Conservation (phyloP, 805 yeast genomes). For the Sugiyamaella valdiviana region DNA sequence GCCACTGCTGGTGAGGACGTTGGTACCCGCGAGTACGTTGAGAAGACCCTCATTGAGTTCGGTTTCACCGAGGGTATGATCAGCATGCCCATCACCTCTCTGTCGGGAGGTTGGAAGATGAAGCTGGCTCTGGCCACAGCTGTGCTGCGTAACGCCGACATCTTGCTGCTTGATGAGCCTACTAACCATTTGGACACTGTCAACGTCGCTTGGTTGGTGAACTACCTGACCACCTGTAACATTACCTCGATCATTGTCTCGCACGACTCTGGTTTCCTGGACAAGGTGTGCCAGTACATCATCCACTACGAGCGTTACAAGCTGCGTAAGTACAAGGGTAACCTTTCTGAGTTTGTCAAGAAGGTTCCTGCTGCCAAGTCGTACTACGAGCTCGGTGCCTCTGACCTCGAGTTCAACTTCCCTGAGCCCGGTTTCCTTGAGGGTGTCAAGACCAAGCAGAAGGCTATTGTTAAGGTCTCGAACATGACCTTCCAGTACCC, state of each 20-base stretch:
- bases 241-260: constrained; percentile 97
- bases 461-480: constrained; percentile 97
- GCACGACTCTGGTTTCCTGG: constrained; percentile 99
- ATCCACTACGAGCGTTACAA: constrained; percentile 99
- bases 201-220: constrained; percentile 98
- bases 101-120: constrained; percentile 99
- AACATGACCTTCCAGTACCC: constrained; percentile 99
- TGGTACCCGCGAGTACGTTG: constrained; percentile 67
- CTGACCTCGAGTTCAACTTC: constrained; percentile 93
- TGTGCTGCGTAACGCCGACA: constrained; percentile 93
- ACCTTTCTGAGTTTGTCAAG: constrained; percentile 97
- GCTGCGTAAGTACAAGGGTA: constrained; percentile 99
- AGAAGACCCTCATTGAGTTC: constrained; percentile 77
- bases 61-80: constrained; percentile 92
- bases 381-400: constrained; percentile 97
- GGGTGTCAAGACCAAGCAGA: constrained; percentile 99
- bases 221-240: constrained; percentile 98
- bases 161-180: constrained; percentile 86
- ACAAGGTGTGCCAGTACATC: constrained; percentile 94
- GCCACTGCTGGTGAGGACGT: constrained; percentile 73
- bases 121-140: constrained; percentile 99
- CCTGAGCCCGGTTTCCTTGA: constrained; percentile 99
- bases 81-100: constrained; percentile 86
- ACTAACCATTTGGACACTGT: constrained; percentile 99
- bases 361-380: constrained; percentile 98